Conservation (phyloP, 2,329 filamentous ascomycete species). For the Trichoderma arundinaceum region DNA sequence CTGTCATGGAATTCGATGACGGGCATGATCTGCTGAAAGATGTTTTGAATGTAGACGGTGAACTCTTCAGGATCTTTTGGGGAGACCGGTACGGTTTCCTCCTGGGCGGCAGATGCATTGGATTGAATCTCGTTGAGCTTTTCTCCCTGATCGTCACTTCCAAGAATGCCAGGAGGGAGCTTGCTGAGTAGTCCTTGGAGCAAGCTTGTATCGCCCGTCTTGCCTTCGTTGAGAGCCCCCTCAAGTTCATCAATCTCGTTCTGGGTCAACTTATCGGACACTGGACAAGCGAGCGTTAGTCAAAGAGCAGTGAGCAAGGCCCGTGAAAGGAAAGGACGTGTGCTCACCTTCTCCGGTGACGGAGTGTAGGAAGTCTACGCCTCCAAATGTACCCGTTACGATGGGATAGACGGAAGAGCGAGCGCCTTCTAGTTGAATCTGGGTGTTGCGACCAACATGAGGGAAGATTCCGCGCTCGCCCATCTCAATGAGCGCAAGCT, state of each 20-base stretch:
- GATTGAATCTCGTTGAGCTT: slow-evolving; percentile 81
- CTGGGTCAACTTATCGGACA: slow-evolving; percentile 88
- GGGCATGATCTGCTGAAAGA: slow-evolving; percentile 82
- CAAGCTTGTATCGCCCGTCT: slow-evolving; percentile 70
- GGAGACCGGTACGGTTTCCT: slow-evolving; percentile 74
- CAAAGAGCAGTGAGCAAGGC: not conserved
- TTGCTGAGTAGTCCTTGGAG: slow-evolving; percentile 80
- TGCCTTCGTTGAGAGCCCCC: slow-evolving; percentile 72
- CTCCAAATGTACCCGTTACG: slow-evolving; percentile 91
- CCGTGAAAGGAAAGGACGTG: too few relatives aligned
- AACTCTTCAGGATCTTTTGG: slow-evolving; percentile 85
- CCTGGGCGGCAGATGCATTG: slow-evolving; percentile 75
- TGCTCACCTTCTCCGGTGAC: slow-evolving; percentile 70
- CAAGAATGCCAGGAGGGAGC: slow-evolving; percentile 81
- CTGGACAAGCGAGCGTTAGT: slow-evolving; percentile 43
- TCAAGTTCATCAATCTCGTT: slow-evolving; percentile 90
- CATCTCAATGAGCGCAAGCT: slow-evolving; percentile 85
- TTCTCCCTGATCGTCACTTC: slow-evolving; percentile 72
- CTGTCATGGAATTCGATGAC: slow-evolving; percentile 91
- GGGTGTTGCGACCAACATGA: slow-evolving; percentile 79
- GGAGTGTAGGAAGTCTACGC: slow-evolving; percentile 91
- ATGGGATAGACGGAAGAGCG: slow-evolving; percentile 74
- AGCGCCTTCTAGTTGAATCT: slow-evolving; percentile 71
- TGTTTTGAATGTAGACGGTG: slow-evolving; percentile 74
- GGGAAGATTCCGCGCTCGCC: slow-evolving; percentile 84